These are phyloP conservation scores for Xylariomycetidae sp. DNA, from an alignment of 2,329 filamentous ascomycete species.

Conservation along the genomic window DNA sequence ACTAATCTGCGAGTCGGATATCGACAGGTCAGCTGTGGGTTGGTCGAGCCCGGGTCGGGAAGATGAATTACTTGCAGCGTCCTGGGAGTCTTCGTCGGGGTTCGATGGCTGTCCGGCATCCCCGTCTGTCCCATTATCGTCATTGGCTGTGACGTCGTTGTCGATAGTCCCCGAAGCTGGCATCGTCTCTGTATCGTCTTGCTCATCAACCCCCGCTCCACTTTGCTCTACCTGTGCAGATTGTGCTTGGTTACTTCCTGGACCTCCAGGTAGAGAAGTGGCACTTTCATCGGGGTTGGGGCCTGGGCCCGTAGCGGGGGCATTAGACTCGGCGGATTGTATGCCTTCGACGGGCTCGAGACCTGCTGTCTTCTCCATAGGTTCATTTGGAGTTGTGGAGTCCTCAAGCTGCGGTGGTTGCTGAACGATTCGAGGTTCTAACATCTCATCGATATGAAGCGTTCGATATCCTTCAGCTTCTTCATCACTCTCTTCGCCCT, in stretches of 20 bases:
- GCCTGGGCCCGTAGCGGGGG: no score
- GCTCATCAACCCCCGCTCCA: background rate
- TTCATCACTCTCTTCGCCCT: conserved; percentile 47
- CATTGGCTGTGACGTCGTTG: no score
- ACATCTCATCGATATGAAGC: conserved; percentile 55
- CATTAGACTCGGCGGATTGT: no score
- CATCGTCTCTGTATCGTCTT: background rate
- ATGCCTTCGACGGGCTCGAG: no score
- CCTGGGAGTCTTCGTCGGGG: conserved; percentile 1
- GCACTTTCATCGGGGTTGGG: no score
- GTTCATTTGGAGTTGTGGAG: no score
- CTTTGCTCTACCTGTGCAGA: background rate
- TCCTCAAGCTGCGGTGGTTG: conserved; percentile 23
- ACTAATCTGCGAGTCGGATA: conserved; percentile 23
- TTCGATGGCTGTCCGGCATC: no score
- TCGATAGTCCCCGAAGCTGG: no score
- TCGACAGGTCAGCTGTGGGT: conserved; percentile 10
- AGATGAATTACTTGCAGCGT: conserved; percentile 10
- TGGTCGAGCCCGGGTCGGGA: conserved; percentile 14
- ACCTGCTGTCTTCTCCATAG: no score
- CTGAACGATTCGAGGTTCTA: conserved; percentile 61
- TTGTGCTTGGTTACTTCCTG: background rate
- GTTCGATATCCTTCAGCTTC: conserved; percentile 56
- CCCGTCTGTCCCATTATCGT: no score
- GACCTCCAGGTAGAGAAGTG: no score